Percentiles rank a stretch among this genome's conserved stretches.
Conservation (phyloP, 257 asterid species). For the Nicotiana attenuata region DNA sequence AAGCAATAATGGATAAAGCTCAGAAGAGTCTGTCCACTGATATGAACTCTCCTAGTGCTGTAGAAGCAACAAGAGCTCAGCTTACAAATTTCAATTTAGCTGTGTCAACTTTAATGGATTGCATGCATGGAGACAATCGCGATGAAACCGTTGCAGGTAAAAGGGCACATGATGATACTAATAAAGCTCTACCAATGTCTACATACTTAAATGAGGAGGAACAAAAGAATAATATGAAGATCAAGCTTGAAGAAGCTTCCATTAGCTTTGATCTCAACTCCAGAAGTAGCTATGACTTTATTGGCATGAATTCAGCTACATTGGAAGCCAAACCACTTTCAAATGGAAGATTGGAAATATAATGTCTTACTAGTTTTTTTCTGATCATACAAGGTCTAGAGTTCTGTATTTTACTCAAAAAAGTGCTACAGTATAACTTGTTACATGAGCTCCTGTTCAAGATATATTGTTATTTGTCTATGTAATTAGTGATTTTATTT, state of each 20-base stretch:
- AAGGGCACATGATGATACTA: slow-evolving; percentile 11
- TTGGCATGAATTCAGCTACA: slow-evolving; percentile 41
- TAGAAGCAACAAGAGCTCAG: slow-evolving; percentile 59
- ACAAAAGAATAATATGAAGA: slow-evolving; percentile 30
- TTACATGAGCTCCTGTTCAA: background rate
- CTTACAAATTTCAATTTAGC: slow-evolving; percentile 61
- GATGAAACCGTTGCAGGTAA: slow-evolving; percentile 25
- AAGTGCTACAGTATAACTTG: background rate
- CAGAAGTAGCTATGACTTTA: slow-evolving; percentile 57
- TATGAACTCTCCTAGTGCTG: slow-evolving; percentile 31
- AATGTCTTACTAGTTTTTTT: background rate
- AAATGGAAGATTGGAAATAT: slow-evolving; percentile 6
- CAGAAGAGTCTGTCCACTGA: slow-evolving; percentile 51
- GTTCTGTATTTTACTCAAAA: background rate
- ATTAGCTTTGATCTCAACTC: slow-evolving; percentile 57
- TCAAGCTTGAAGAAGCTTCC: slow-evolving; percentile 50
- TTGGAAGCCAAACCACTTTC: slow-evolving; percentile 30
- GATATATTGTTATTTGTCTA: background rate
- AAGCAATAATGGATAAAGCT: slow-evolving; percentile 72
- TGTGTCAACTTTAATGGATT: slow-evolving; percentile 60
- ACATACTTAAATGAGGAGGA: slow-evolving; percentile 20
- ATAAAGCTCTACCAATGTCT: slow-evolving; percentile 18
- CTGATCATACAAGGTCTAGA: background rate
- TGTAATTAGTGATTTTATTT: background rate
- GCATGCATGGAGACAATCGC: slow-evolving; percentile 40